These are phyloP conservation scores for Lichtheimia hyalospora DNA, from an alignment of 371 early-diverging fungal species.

Conservation along the genomic window DNA sequence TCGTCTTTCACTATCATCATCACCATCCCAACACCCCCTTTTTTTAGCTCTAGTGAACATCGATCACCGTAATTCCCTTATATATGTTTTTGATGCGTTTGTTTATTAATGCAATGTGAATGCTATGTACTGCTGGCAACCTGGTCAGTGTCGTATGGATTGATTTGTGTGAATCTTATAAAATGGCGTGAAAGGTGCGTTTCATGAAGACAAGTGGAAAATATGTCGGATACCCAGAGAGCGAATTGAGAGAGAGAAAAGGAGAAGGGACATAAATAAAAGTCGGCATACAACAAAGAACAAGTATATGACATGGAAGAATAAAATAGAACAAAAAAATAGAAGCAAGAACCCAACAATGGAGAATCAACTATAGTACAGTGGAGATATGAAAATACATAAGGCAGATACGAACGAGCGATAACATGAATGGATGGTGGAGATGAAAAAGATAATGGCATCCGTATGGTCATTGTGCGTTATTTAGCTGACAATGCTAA, in stretches of 20 bases:
- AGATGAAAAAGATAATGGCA: background rate
- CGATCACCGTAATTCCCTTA: no score
- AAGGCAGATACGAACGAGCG: background rate
- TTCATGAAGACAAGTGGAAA: background rate
- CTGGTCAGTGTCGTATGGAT: background rate
- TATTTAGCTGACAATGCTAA: conserved; percentile 7
- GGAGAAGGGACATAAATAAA: background rate
- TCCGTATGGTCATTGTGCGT: background rate
- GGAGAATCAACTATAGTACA: background rate
- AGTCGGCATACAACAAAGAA: conserved; percentile 30
- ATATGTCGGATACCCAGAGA: conserved; percentile 1
- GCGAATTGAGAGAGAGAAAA: background rate
- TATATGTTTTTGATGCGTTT: no score
- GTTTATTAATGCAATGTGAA: background rate
- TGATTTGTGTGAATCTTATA: background rate
- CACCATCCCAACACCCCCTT: no score
- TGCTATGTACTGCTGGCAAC: conserved; percentile 3
- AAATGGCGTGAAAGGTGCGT: background rate
- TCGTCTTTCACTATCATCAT: no score
- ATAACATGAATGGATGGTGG: no score
- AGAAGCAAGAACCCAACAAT: background rate
- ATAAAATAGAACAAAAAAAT: background rate
- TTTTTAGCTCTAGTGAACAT: no score
- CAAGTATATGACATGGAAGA: background rate
- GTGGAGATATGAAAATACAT: background rate